Conservation (phyloP, 345 rosid species). For the thale cress (Arabidopsis thaliana) region TAIR10.1 NC_003074.8:165501-166000, state of each 20-base stretch:
- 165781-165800: slow-evolving; percentile 7
- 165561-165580: background rate
- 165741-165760: slow-evolving; percentile 78
- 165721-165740: slow-evolving; percentile 84
- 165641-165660: slow-evolving; percentile 49
- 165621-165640: slow-evolving; percentile 48
- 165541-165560: background rate
- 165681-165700: slow-evolving; percentile 44
- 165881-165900: slow-evolving; percentile 63
- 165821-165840: slow-evolving; percentile 47
- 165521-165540: background rate
- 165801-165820: background rate
- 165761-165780: slow-evolving; percentile 50
- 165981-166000: slow-evolving; percentile 51
- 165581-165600: background rate
- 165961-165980: slow-evolving; percentile 26
- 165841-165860: slow-evolving; percentile 43
- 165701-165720: slow-evolving; percentile 41
- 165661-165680: slow-evolving; percentile 56
- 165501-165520: too few species aligned
- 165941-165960: slow-evolving; percentile 45
- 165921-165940: slow-evolving; percentile 51
- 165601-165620: slow-evolving; percentile 44
- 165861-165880: slow-evolving; percentile 51
- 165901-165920: slow-evolving; percentile 57